Evolutionary conservation across 129 eudicot genomes (phyloP).

Genomic region (Glebionis coronaria): DNA sequence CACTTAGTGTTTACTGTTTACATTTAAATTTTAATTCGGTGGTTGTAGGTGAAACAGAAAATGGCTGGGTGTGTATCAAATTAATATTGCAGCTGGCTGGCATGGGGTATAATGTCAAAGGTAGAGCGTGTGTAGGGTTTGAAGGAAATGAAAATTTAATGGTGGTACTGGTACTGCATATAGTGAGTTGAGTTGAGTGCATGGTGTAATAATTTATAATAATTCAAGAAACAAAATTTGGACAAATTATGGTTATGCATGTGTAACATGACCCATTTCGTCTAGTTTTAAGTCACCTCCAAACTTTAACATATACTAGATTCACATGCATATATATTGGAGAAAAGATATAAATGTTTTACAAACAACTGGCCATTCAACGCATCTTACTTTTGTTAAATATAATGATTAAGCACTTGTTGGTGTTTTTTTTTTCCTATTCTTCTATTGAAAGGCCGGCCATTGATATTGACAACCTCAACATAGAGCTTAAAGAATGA

Average conservation of each 20-base stretch:
- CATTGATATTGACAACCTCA: no score
- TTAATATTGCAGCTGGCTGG: no score
- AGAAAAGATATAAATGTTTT: neutral
- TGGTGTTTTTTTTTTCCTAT: no score
- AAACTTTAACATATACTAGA: slow-evolving; percentile 2
- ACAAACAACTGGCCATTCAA: neutral
- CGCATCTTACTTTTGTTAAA: neutral
- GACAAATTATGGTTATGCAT: slow-evolving; percentile 34
- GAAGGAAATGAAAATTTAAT: slow-evolving; percentile 25
- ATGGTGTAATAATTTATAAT: slow-evolving; percentile 29
- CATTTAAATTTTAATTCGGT: no score
- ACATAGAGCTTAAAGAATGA: no score
- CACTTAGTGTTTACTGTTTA: neutral
- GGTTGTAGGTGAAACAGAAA: no score
- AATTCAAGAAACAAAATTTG: slow-evolving; percentile 20
- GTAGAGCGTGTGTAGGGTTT: slow-evolving; percentile 36
- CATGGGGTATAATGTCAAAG: neutral
- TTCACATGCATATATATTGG: neutral
- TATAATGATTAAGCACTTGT: no score
- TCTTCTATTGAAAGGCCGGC: no score
- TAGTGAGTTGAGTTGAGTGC: no score
- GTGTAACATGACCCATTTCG: slow-evolving; percentile 36
- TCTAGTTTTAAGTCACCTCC: slow-evolving; percentile 19
- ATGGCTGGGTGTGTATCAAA: no score
- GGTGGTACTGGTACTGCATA: slow-evolving; percentile 22